A percentile compares a stretch with the other conserved stretches of the same genome.
These are phyloP conservation scores for Yarrowia keelungensis DNA, from an alignment of 805 yeast genomes.

Conservation along the genomic window DNA sequence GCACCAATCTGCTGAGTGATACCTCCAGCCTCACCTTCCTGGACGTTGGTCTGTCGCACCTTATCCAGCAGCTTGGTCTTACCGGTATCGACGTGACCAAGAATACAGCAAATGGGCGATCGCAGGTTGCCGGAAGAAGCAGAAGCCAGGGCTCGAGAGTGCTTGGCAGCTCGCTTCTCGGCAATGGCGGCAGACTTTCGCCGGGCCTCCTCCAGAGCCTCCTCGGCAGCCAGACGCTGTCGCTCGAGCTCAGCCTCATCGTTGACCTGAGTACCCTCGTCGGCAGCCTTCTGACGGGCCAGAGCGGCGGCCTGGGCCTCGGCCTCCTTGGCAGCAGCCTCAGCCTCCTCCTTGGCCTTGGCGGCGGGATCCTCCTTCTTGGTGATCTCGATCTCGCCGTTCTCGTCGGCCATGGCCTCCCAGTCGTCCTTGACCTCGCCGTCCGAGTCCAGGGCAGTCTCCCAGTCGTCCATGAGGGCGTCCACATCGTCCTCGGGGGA, in stretches of 20 bases:
- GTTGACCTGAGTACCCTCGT: slow-evolving; percentile 44
- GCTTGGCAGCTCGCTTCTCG: slow-evolving; percentile 52
- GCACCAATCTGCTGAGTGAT: slow-evolving; percentile 99
- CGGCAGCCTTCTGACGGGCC: slow-evolving; percentile 45
- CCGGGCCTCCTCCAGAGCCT: slow-evolving; percentile 47
- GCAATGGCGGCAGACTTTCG: slow-evolving; percentile 52
- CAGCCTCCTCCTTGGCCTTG: slow-evolving; percentile 45
- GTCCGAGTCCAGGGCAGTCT: slow-evolving; percentile 61
- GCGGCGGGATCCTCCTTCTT: slow-evolving; percentile 41
- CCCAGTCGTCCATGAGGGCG: slow-evolving; percentile 86
- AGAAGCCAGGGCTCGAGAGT: slow-evolving; percentile 50
- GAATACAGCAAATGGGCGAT: slow-evolving; percentile 98
- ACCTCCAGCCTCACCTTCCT: slow-evolving; percentile 99
- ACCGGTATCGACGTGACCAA: slow-evolving; percentile 99
- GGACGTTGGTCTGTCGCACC: slow-evolving; percentile 98
- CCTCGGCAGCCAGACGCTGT: slow-evolving; percentile 41
- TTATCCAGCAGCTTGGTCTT: slow-evolving; percentile 96
- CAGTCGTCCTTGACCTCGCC: slow-evolving; percentile 58
- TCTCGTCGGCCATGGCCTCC: slow-evolving; percentile 40
- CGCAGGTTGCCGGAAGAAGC: slow-evolving; percentile 69
- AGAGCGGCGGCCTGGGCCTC: slow-evolving; percentile 49
- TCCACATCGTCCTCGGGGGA: slow-evolving; percentile 48
- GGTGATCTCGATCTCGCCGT: slow-evolving; percentile 41
- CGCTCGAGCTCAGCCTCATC: slow-evolving; percentile 47
- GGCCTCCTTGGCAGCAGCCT: slow-evolving; percentile 47